These are phyloP conservation scores for Teratosphaeria destructans DNA, from an alignment of 2,329 filamentous ascomycete genomes.

Conservation along the genomic window DNA sequence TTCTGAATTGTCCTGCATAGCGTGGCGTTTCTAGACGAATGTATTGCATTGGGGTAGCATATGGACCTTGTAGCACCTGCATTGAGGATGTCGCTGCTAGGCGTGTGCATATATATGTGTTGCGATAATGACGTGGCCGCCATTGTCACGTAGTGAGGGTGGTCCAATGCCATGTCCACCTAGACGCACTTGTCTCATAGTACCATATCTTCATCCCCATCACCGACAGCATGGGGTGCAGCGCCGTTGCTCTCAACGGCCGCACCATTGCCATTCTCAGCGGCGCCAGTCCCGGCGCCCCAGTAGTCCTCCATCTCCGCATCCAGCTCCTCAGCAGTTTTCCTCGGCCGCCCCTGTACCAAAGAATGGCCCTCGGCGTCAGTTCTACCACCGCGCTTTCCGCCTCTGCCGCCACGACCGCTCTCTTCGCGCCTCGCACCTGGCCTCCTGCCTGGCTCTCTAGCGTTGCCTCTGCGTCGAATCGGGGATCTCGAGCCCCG, in stretches of 20 bases:
- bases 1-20: not conserved
- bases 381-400: conserved; percentile 21
- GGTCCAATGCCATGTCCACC: not conserved
- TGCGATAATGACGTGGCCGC: not conserved
- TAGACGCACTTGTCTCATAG: conserved; percentile 10
- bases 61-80: too few species aligned
- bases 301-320: conserved; percentile 98
- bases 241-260: conserved; percentile 9
- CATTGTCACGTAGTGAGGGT: not conserved
- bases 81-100: not conserved
- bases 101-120: not conserved
- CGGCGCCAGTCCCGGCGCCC: conserved; percentile 35
- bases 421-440: conserved; percentile 35
- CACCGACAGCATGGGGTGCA: conserved; percentile 7
- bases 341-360: conserved; percentile 49
- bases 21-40: not conserved
- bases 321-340: conserved; percentile 85
- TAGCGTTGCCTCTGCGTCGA: conserved; percentile 37
- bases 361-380: conserved; percentile 38
- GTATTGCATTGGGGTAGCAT: too few species aligned
- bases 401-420: conserved; percentile 33
- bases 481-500: conserved; percentile 44
- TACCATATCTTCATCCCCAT: conserved; percentile 26
- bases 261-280: conserved; percentile 11
- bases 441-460: conserved; percentile 39